phyloP scores from a whole-genome alignment of 2,329 filamentous ascomycete genomes.

The Fusarium sambucinum region DNA sequence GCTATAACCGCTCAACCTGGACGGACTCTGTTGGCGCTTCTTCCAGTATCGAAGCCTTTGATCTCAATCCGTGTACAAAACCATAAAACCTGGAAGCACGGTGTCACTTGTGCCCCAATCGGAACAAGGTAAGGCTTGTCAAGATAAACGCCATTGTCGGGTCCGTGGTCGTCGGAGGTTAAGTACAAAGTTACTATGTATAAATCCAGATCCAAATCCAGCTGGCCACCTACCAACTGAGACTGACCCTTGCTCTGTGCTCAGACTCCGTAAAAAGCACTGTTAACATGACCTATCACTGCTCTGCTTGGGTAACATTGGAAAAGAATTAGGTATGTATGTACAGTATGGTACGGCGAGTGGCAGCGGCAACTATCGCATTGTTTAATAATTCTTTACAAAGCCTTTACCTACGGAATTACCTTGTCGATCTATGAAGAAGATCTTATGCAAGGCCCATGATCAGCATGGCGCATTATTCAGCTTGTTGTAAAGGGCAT shows the following conservation, averaged over 20 bases:
- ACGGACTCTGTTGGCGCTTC: background rate
- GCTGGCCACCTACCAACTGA: constrained; percentile 26
- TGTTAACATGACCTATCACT: background rate
- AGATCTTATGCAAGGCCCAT: constrained; percentile 18
- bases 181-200: constrained; percentile 41
- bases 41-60: constrained; percentile 31
- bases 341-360: background rate
- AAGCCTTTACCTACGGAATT: constrained; percentile 27
- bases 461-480: constrained; percentile 26
- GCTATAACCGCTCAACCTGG: constrained; percentile 11
- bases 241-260: constrained; percentile 26
- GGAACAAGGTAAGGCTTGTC: constrained; percentile 18
- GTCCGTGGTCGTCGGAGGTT: constrained; percentile 23
- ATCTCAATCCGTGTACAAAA: constrained; percentile 33
- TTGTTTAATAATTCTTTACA: constrained; percentile 27
- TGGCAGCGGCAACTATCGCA: constrained; percentile 12
- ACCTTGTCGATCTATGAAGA: constrained; percentile 28
- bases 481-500: constrained; percentile 16
- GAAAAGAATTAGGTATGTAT: background rate
- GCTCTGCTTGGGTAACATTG: constrained; percentile 21
- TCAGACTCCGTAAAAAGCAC: constrained; percentile 5
- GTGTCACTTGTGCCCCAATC: constrained; percentile 27
- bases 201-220: constrained; percentile 40
- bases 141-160: constrained; percentile 30
- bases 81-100: constrained; percentile 31